phyloP scores from a whole-genome alignment of 1,284 basidiomycete species.

The Sphaerobolus stellatus region DNA sequence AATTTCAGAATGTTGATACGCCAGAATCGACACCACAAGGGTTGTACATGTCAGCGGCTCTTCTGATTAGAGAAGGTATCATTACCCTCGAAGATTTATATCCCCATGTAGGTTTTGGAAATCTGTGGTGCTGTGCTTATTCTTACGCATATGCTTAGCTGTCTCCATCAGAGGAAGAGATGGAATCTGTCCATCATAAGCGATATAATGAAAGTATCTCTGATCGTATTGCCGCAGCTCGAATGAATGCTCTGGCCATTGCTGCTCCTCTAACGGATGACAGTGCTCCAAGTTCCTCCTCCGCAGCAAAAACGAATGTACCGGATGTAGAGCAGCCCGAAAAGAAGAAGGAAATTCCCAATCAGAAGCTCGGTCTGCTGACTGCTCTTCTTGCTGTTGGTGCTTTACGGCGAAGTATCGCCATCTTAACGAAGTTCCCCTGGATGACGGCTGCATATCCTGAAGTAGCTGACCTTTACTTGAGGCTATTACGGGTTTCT shows the following conservation, averaged over 20 bases:
- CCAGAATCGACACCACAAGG: constrained; percentile 65
- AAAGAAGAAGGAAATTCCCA: constrained; percentile 56
- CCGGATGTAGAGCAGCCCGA: constrained; percentile 38
- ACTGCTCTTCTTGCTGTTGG: constrained; percentile 86
- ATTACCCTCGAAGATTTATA: constrained; percentile 84
- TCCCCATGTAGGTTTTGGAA: constrained; percentile 63
- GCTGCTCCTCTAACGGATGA: constrained; percentile 80
- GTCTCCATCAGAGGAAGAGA: constrained; percentile 70
- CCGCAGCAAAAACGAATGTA: constrained; percentile 24
- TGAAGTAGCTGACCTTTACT: constrained; percentile 81
- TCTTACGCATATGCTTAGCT: constrained; percentile 47
- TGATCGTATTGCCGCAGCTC: constrained; percentile 63
- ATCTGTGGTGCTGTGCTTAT: not conserved
- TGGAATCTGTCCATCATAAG: constrained; percentile 66
- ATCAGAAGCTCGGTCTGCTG: constrained; percentile 83
- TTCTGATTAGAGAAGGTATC: constrained; percentile 87
- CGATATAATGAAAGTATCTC: constrained; percentile 65
- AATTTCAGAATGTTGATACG: constrained; percentile 55
- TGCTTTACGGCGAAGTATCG: constrained; percentile 73
- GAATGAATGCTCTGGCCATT: constrained; percentile 81
- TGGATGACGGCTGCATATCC: constrained; percentile 84
- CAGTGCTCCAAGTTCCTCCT: constrained; percentile 23
- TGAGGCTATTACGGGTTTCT: constrained; percentile 71
- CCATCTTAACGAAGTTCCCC: constrained; percentile 79
- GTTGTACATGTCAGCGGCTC: constrained; percentile 80